Evolutionary conservation across 306 rosid species (phyloP), one percentile per base, ranked within the genome.

Genomic region (Erythrophleum fordii): DNA sequence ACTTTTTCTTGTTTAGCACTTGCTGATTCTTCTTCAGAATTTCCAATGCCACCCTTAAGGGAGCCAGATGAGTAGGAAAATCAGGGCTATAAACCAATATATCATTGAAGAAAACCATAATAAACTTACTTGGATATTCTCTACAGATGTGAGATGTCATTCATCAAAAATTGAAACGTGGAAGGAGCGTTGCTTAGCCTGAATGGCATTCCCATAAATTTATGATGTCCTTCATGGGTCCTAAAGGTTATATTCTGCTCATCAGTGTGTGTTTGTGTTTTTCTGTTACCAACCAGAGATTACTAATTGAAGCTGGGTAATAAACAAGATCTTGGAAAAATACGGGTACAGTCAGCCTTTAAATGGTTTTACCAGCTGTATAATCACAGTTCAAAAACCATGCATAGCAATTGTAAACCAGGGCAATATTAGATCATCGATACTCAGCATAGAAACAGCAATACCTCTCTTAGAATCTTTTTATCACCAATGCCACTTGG

Each of bases 401-500:
- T 77, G 29, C 17, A 58, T 46, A 11, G 34, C 62, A 25, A 22
- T 60, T 22, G 39, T 37, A 78, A 77, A 65, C 23, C 53, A 56
- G 42, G 59, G 45, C 62, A 59, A n/a, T 42, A 78, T 42, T 1
- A 80, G 58, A 75, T 49, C 73, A 39, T 52, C 31, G 23, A 39
- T 77, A 61, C 51, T 59, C 52, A 75, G 78, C 52, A 75, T 64
- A 39, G 45, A 74, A 70, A 83, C 64, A 69, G 67, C 79, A 81
- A 72, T 73, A 91, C 99, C 97, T 90, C 94, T 84, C 99, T 90
- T 20, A 95, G 89, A 77, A 95, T 91, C 93, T 83, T 93, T 84
- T 95, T 93, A 81, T 95, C 99, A 56, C 99, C 99, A 0, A 51
- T 75, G 80, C 99, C 99, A 73, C 90, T 87, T 23, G 99, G 99